Base-by-base conservation (phyloP, 176 grass and related monocot genomes). In the Panicum miliaceum region DNA sequence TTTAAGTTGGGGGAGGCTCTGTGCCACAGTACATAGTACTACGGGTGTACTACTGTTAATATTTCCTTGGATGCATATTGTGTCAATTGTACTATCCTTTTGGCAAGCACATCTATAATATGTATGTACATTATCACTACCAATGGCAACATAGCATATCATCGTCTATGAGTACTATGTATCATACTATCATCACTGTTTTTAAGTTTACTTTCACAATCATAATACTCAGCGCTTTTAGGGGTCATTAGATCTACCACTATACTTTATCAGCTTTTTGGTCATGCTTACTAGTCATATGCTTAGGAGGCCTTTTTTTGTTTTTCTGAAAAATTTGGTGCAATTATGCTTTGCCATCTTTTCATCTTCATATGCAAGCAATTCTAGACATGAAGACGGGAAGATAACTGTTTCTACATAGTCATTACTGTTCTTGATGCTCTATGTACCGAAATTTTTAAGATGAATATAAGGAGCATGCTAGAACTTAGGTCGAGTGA, bases 321-420 rank as follows among this genome's bases (percentile, higher is more conserved):
- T 19, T 29, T 35, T 67, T n/a, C 47, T 36, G 47, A 11, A 34
- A 81, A 86, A 32, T 38, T 4, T 56, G 4, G 42, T 63, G 52
- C 34, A 7, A 32, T 40, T 37, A 77, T 40, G 63, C 7, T 64
- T 47, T 58, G 3, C 22, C 69, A 75, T 75, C 47, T 74, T n/a
- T 58, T 38, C 52, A 61, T 84, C n/a, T 80, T 47, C 40, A 68
- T 67, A 38, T 14, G 58, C 37, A 12, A 79, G 19, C 59, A 64
- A 58, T 67, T 54, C 2, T 50, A 68, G 20, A 89, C 60, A 79
- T 45, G 14, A 65, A 75, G 56, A 35, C 25, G 57, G 12, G 22
- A 36, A 79, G 36, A 45, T 57, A 6, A 8, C 20, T 8, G 15
- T 73, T 65, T 57, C 18, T 66, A 52, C 16, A 37, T 25, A 60